Evolutionary conservation across 176 grass and related monocot genomes (phyloP), one percentile per base, ranked within the genome.

Genomic region (Luzula sylvatica): DNA sequence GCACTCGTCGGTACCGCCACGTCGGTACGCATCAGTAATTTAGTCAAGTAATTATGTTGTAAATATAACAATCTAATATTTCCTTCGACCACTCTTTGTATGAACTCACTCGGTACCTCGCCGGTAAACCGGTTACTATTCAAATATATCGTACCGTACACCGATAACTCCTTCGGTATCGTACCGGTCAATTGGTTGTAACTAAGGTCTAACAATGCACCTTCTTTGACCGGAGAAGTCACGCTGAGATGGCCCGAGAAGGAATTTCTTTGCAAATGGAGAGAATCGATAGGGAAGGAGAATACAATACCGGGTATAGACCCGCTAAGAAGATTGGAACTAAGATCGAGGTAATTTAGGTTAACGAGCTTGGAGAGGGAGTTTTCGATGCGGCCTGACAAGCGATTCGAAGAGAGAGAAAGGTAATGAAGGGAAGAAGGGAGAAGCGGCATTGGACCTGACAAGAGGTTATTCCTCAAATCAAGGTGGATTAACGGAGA

Each of bases 1-100:
- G 79, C 58, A 38, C 72, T 71, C 3, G 67, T 19, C 20, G 88
- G 83, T 14, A 94, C 32, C 0, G 20, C 44, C 19, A 41, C 23
- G 4, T 25, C 66, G 16, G 78, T 46, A 3, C 55, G 21, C 0
- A 87, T 60, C 1, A 19, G 7, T 5, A 94, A 66, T n/a, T 73
- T 67, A 1, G 75, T 80, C 6, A 94, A 47, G 54, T 73, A 94
- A 50, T 94, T 94, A 18, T 87, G 82, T 66, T 94, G 88, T n/a
- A 94, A 45, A 30, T 83, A 94, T 1, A 94, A 76, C 65, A 94
- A 65, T 12, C 79, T 77, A 65, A 94, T 83, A 48, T 45, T 25
- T 0, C 88, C 88, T 0, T 13, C 68, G 59, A 74, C 68, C 1
- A 78, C 75, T 15, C 82, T 74, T 17, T 70, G 75, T 0, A 75